Evolutionary conservation across 2,329 filamentous ascomycete genomes (phyloP), one percentile per base, ranked within the genome.

Genomic region (Emmonsiellopsis sp.): DNA sequence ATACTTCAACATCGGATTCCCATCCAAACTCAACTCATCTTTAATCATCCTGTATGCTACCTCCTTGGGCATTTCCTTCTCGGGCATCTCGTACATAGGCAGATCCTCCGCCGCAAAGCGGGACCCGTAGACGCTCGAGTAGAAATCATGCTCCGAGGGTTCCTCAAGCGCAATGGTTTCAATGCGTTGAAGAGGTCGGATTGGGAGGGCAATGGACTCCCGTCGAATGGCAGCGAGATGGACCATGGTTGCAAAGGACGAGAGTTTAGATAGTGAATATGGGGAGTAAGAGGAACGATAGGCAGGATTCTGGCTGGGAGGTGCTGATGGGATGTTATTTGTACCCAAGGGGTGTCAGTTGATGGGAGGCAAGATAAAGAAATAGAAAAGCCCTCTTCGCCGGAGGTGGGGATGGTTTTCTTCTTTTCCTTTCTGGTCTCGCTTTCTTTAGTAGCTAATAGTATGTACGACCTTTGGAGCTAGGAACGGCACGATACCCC

Each of bases 41-140:
- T 89, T 92, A 78, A 96, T 96, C 87, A 96, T 87, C 48, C 90
- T 85, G 71, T 96, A 95, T n/a, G 92, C 92, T 51, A 95, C 81
- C 61, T 95, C 87, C 62, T 82, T 84, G 44, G 92, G 92, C 91
- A 96, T 95, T 72, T 94, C 88, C 16, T 73, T 65, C 63, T 95
- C 89, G 1, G 92, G 90, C 82, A 97, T 96, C 74, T 90, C 86
- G 65, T 87, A 77, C 65, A 80, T 82, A 31, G 91, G 90, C 42
- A 97, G 77, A 64, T 95, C 89, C 65, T 86, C 76, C 34, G 81
- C 80, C 20, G 92, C 92, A 67, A 89, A 96, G 58, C 79, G 82
- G 58, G 87, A 91, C 65, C 91, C 92, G 67, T 96, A 97, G 63
- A 96, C 88, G 58, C 85, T 90, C 41, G 86, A 84, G 52, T 84